Evolutionary conservation across 805 yeast species (phyloP).

Genomic region (Tetrapisispora iriomotensis): DNA sequence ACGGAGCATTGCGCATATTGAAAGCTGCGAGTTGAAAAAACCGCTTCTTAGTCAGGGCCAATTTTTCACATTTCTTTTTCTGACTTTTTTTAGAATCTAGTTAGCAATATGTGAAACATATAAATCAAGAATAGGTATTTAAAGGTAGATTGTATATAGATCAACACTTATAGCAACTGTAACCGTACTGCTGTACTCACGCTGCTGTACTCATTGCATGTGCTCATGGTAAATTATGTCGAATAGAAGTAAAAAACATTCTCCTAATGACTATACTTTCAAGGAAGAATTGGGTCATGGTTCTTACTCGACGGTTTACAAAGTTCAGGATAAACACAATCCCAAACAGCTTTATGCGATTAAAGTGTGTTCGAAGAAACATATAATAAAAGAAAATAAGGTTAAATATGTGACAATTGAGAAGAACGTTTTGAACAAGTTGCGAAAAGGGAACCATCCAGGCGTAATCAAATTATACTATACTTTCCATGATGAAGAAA

Average conservation of each 20-base stretch:
- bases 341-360: slow-evolving; percentile 58
- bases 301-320: slow-evolving; percentile 86
- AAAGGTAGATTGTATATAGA: too few species aligned
- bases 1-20: too few species aligned
- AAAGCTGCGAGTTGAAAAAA: too few species aligned
- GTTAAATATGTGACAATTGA: slow-evolving; percentile 94
- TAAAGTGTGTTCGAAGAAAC: slow-evolving; percentile 82
- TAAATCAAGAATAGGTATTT: too few species aligned
- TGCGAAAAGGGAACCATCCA: slow-evolving; percentile 72
- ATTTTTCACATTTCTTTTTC: too few species aligned
- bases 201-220: too few species aligned
- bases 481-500: slow-evolving; percentile 87
- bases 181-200: too few species aligned
- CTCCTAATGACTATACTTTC: slow-evolving; percentile 29
- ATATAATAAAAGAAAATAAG: slow-evolving; percentile 88
- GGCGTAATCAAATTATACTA: slow-evolving; percentile 87
- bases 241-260: slow-evolving; percentile 15
- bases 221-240: neutral
- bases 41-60: too few species aligned
- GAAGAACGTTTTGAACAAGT: slow-evolving; percentile 74
- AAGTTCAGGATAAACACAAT: slow-evolving; percentile 65
- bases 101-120: too few species aligned
- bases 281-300: slow-evolving; percentile 68
- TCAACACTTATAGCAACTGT: too few species aligned
- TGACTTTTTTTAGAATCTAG: too few species aligned